Evolutionary conservation across 2,329 filamentous ascomycete genomes (phyloP).

Genomic region (Fusarium incarnatum): DNA sequence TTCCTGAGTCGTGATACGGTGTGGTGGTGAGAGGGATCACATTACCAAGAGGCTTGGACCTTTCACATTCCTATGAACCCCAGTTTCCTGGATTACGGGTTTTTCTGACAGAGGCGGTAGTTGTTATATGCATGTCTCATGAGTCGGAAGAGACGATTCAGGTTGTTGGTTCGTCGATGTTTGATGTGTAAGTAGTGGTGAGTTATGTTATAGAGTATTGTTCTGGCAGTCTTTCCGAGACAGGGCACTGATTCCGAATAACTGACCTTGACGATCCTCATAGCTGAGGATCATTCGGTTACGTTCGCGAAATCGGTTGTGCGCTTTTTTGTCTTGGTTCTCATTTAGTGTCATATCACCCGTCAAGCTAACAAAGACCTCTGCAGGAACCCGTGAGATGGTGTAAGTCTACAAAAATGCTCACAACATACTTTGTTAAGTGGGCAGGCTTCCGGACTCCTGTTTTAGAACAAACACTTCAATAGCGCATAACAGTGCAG

Average conservation of each 20-base stretch:
- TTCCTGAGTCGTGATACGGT: conserved; percentile 27
- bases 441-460: not conserved
- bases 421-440: not conserved
- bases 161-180: not conserved
- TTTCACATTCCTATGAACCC: conserved; percentile 24
- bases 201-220: conserved; percentile 3
- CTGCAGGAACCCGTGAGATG: conserved; percentile 4
- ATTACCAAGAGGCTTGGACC: conserved; percentile 4
- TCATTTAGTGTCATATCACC: not conserved
- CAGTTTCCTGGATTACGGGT: conserved; percentile 23
- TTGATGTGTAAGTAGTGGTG: not conserved
- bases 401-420: not conserved
- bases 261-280: not conserved
- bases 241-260: not conserved
- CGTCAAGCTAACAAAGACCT: not conserved
- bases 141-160: not conserved
- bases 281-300: not conserved
- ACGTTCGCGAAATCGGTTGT: not conserved
- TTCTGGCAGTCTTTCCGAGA: not conserved
- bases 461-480: not conserved
- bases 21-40: conserved; percentile 9
- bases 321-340: not conserved
- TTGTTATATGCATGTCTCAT: conserved; percentile 19
- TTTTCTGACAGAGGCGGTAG: not conserved
- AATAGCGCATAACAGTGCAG: not conserved